These are phyloP conservation scores for Solanum paucissectum DNA, from an alignment of 257 asterid genomes.

Conservation along the genomic window DNA sequence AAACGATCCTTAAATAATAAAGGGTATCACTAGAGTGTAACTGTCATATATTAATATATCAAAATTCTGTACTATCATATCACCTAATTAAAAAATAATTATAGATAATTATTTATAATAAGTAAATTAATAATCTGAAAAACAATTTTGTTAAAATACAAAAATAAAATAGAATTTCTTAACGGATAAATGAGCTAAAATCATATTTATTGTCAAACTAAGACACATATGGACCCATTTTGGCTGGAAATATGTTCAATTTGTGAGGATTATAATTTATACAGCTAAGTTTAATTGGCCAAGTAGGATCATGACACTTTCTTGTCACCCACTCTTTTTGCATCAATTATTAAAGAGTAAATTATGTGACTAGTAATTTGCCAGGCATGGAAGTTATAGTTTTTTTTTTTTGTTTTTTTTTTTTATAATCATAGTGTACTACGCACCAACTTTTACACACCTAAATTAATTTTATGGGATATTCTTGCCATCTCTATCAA, in stretches of 20 bases:
- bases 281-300: background rate
- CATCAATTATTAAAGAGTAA: background rate
- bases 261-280: background rate
- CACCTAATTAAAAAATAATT: background rate
- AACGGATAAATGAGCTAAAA: background rate
- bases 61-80: background rate
- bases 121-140: background rate
- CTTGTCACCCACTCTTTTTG: background rate
- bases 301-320: background rate
- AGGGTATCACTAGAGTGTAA: too few relatives aligned
- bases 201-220: background rate
- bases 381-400: background rate
- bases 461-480: rapidly evolving
- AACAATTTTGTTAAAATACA: background rate
- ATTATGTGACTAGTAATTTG: background rate
- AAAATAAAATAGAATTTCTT: background rate
- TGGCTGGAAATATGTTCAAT: background rate
- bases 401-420: too few relatives aligned
- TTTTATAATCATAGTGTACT: too few relatives aligned
- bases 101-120: background rate
- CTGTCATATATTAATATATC: too few relatives aligned
- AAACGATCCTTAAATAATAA: background rate
- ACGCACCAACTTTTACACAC: too few relatives aligned
- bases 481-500: rapidly evolving
- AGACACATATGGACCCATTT: background rate